These are phyloP conservation scores for Pythium utonaiense DNA, from an alignment of 352 stramenopile genomes.

Conservation along the genomic window DNA sequence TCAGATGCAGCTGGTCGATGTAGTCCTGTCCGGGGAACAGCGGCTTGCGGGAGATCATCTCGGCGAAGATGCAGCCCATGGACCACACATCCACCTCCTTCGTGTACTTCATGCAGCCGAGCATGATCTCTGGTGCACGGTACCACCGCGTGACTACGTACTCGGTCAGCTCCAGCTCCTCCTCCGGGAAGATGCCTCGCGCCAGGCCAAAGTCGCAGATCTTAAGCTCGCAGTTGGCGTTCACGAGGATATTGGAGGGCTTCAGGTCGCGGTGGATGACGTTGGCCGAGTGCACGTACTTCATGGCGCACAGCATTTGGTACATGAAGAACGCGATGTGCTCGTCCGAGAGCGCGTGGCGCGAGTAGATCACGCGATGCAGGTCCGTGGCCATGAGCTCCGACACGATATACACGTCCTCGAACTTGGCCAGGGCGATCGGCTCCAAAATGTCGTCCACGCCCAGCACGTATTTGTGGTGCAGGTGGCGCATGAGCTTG, in stretches of 20 bases:
- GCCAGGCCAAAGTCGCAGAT: slow-evolving; percentile 87
- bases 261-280: slow-evolving; percentile 97
- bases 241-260: slow-evolving; percentile 97
- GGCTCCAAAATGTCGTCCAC: slow-evolving; percentile 80
- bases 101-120: slow-evolving; percentile 87
- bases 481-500: slow-evolving; percentile 89
- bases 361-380: slow-evolving; percentile 88
- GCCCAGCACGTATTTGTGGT: slow-evolving; percentile 87
- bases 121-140: slow-evolving; percentile 67
- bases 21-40: slow-evolving; percentile 96
- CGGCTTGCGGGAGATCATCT: slow-evolving; percentile 97
- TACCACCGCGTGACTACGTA: slow-evolving; percentile 85
- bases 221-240: slow-evolving; percentile 88
- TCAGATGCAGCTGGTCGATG: slow-evolving; percentile 95
- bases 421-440: slow-evolving; percentile 61
- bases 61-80: slow-evolving; percentile 99
- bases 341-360: slow-evolving; percentile 78
- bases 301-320: slow-evolving; percentile 89
- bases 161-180: slow-evolving; percentile 68
- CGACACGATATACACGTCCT: slow-evolving; percentile 90
- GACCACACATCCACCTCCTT: slow-evolving; percentile 92
- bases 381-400: slow-evolving; percentile 91
- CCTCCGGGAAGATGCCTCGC: slow-evolving; percentile 72
- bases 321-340: slow-evolving; percentile 91
- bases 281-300: slow-evolving; percentile 92